Percentiles rank a stretch among this genome's conserved stretches.
Conservation (phyloP, 169 alveolate species). For the Plasmodium adleri region DNA sequence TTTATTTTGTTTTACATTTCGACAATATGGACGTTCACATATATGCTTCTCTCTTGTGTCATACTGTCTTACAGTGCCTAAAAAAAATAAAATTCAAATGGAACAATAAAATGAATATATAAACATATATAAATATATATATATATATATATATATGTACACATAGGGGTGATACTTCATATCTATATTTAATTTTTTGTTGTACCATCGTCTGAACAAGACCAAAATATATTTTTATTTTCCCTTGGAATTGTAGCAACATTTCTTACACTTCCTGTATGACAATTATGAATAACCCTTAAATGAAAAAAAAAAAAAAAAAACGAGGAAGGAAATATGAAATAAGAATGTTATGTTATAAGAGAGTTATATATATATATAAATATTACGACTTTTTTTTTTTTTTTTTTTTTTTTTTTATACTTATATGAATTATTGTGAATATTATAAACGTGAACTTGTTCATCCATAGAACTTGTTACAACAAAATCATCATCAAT, state of each 20-base stretch:
- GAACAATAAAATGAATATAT: not conserved
- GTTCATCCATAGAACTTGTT: constrained; percentile 77
- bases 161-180: not conserved
- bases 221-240: constrained; percentile 66
- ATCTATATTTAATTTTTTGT: not conserved
- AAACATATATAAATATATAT: not conserved
- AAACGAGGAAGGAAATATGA: not conserved
- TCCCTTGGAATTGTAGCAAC: constrained; percentile 77
- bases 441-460: constrained; percentile 72
- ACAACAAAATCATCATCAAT: constrained; percentile 66
- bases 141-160: not conserved
- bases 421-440: constrained; percentile 28
- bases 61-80: constrained; percentile 37
- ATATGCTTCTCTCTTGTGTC: constrained; percentile 44
- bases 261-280: constrained; percentile 52
- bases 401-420: not conserved
- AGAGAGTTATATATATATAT: not conserved
- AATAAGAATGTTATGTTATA: not conserved
- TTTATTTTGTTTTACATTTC: constrained; percentile 11
- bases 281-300: constrained; percentile 56
- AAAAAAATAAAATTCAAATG: not conserved
- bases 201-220: constrained; percentile 76
- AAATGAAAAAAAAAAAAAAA: not conserved
- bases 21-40: constrained; percentile 17
- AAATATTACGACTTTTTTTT: not conserved